Conservation (phyloP, 352 stramenopile genomes). For the Aphanomyces invadans region DNA sequence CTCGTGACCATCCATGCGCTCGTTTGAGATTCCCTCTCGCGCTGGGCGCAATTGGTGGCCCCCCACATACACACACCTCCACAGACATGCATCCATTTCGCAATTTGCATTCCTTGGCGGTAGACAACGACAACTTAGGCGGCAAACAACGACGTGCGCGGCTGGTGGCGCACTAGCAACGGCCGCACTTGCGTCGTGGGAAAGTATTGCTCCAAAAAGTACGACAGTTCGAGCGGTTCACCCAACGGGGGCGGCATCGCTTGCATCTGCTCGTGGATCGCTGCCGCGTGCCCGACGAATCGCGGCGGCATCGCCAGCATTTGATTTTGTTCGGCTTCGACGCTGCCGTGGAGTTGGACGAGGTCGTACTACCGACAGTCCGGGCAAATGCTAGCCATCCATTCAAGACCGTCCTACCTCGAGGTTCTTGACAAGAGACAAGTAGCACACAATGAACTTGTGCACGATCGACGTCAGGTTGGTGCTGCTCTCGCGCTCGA, state of each 20-base stretch:
- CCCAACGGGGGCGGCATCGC: slow-evolving; percentile 1
- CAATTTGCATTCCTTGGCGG: neutral
- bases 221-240: slow-evolving; percentile 12
- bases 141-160: neutral
- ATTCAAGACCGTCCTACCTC: neutral
- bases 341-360: slow-evolving; percentile 2
- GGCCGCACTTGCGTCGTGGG: slow-evolving; percentile 9
- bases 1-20: no score
- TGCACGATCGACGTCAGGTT: slow-evolving; percentile 3
- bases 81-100: no score
- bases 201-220: slow-evolving; percentile 22
- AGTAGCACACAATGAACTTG: slow-evolving; percentile 22
- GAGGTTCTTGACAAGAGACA: slow-evolving; percentile 19
- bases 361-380: slow-evolving; percentile 11
- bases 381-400: neutral
- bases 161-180: slow-evolving; percentile 16
- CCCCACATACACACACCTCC: no score
- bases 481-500: slow-evolving; percentile 10
- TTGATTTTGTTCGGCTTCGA: slow-evolving; percentile 9
- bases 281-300: neutral
- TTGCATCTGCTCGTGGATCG: slow-evolving; percentile 18
- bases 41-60: no score
- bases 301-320: neutral
- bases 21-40: no score
- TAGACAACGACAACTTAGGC: neutral